Evolutionary conservation across 257 asterid species (phyloP).

Genomic region (Solanum arcanum): DNA sequence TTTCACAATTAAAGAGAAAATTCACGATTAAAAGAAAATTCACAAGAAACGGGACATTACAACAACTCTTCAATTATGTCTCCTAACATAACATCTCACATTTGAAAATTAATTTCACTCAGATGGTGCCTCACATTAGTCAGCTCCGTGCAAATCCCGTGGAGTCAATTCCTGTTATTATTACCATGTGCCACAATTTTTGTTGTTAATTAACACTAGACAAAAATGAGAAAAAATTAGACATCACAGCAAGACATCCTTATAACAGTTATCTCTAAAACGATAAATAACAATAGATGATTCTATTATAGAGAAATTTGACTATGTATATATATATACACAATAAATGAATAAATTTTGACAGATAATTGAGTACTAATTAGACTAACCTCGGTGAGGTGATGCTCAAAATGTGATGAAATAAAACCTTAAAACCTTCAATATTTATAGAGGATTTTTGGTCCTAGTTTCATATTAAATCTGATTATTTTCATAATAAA

Average conservation of each 20-base stretch:
- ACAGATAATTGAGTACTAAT: not conserved
- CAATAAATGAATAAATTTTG: no score
- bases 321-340: no score
- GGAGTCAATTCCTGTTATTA: not conserved
- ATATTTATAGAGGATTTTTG: not conserved
- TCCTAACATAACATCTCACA: not conserved
- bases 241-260: not conserved
- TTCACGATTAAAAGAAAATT: no score
- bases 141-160: not conserved
- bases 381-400: not conserved
- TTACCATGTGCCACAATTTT: not conserved
- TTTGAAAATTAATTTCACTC: not conserved
- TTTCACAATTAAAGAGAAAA: no score
- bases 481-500: not conserved
- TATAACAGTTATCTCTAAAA: not conserved
- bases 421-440: not conserved
- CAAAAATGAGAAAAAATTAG: not conserved
- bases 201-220: not conserved
- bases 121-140: not conserved
- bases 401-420: not conserved
- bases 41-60: no score
- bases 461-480: not conserved
- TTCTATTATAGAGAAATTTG: not conserved
- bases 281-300: not conserved
- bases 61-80: not conserved